These are phyloP conservation scores for Caryopteris hybrid DNA, from an alignment of 305 asterid genomes.

Conservation along the genomic window DNA sequence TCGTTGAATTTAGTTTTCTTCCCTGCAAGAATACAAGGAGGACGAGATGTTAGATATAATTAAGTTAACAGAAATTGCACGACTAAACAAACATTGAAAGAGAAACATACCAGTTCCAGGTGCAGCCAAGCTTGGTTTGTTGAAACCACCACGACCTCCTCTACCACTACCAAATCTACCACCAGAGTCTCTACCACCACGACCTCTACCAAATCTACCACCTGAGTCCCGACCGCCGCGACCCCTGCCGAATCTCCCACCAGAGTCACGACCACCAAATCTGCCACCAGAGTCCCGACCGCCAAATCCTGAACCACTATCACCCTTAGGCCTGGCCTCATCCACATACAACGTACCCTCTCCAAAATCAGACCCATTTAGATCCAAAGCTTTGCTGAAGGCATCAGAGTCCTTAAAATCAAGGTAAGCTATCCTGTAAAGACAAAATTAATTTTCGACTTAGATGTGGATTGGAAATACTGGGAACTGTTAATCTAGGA, in stretches of 20 bases:
- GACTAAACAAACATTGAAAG: not conserved
- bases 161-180: constrained; percentile 31
- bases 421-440: constrained; percentile 66
- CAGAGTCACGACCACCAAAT: constrained; percentile 34
- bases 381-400: constrained; percentile 48
- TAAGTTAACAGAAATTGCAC: too few species aligned
- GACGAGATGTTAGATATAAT: not conserved
- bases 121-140: constrained; percentile 42
- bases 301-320: constrained; percentile 33
- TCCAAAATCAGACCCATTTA: constrained; percentile 45
- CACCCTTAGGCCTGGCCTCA: constrained; percentile 71
- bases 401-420: constrained; percentile 44
- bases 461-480: too few species aligned
- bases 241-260: constrained; percentile 26
- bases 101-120: constrained; percentile 30
- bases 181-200: constrained; percentile 26
- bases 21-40: not conserved
- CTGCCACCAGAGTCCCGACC: constrained; percentile 40
- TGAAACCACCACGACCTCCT: constrained; percentile 44
- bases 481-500: too few species aligned
- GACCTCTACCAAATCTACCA: constrained; percentile 28
- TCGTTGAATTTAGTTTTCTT: constrained; percentile 10
- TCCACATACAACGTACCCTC: constrained; percentile 41
- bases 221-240: constrained; percentile 20
- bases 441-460: too few species aligned